phyloP scores from a whole-genome alignment of 495 filamentous ascomycete species.

The Talaromyces trachyspermus region DNA sequence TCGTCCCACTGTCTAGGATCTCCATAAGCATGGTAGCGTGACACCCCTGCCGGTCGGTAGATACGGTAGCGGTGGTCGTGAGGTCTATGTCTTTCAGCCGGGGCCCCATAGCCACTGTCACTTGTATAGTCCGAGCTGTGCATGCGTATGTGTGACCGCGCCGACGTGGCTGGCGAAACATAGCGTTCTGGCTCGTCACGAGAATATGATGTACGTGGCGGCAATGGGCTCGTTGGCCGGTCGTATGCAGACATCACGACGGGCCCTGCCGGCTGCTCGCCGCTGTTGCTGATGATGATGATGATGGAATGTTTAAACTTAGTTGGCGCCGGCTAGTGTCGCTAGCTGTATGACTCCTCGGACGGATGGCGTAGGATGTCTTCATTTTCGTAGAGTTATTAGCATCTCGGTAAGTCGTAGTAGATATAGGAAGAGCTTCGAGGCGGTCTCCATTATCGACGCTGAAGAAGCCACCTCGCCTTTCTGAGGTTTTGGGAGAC shows the following conservation, averaged over 20 bases:
- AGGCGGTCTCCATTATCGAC: conserved; percentile 11
- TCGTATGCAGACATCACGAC: conserved; percentile 22
- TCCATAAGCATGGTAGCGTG: conserved; percentile 24
- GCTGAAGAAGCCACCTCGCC: conserved; percentile 13
- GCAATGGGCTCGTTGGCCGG: conserved; percentile 25
- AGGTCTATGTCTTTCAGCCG: conserved; percentile 12
- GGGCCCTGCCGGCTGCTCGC: conserved; percentile 23
- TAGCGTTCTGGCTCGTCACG: conserved; percentile 22
- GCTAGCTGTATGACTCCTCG: conserved; percentile 30
- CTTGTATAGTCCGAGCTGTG: conserved; percentile 34
- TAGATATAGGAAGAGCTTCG: conserved; percentile 31
- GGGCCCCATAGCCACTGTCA: conserved; percentile 26
- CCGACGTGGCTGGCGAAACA: conserved; percentile 20
- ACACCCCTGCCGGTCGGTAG: conserved; percentile 16
- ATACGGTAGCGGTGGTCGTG: conserved; percentile 18
- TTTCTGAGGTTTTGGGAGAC: conserved; percentile 27
- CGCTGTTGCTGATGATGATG: conserved; percentile 16
- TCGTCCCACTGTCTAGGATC: conserved; percentile 45
- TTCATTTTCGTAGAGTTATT: conserved; percentile 26
- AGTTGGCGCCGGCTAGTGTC: conserved; percentile 21
- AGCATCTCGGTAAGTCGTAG: conserved; percentile 27
- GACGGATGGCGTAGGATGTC: conserved; percentile 38
- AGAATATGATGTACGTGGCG: conserved; percentile 8
- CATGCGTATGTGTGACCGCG: conserved; percentile 23
- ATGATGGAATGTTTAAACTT: conserved; percentile 20